These are phyloP conservation scores for Pleurotus cornucopiae DNA, from an alignment of 768 basidiomycete species.

Conservation along the genomic window DNA sequence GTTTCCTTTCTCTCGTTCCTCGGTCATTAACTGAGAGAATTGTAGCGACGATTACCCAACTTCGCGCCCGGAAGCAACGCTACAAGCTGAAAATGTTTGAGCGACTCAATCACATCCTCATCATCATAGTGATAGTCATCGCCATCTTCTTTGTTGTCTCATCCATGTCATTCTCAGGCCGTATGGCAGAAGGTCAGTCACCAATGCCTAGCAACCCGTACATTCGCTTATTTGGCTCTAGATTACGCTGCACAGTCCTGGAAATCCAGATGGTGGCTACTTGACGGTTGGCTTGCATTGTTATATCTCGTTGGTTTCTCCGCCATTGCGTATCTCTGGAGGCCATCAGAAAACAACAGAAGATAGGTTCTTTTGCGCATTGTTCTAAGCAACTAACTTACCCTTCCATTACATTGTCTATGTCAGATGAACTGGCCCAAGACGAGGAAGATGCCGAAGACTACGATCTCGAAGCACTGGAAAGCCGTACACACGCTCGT, in stretches of 20 bases:
- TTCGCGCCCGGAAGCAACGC: conserved; percentile 79
- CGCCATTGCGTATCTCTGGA: conserved; percentile 87
- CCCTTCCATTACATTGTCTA: conserved; percentile 62
- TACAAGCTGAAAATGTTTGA: conserved; percentile 90
- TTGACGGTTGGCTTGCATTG: conserved; percentile 91
- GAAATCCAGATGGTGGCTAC: conserved; percentile 90
- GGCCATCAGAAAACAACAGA: conserved; percentile 86
- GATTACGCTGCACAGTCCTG: conserved; percentile 92
- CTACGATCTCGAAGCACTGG: conserved; percentile 80
- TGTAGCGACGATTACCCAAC: conserved; percentile 82
- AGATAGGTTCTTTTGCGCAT: conserved; percentile 51
- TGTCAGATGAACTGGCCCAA: conserved; percentile 96
- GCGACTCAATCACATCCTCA: conserved; percentile 77
- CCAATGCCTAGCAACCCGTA: no score
- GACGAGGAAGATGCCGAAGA: conserved; percentile 93
- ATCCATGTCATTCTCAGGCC: conserved; percentile 84
- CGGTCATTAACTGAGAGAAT: background rate
- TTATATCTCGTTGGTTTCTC: conserved; percentile 82
- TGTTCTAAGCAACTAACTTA: conserved; percentile 19
- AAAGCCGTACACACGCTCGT: conserved; percentile 44
- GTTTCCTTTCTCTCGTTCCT: conserved; percentile 8
- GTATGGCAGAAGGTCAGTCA: conserved; percentile 77
- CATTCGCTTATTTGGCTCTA: conserved; percentile 21
- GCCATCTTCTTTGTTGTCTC: conserved; percentile 91
- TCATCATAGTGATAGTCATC: conserved; percentile 78